Base-by-base conservation (phyloP, 2,329 filamentous ascomycete genomes). In the Ciborinia camelliae region DNA sequence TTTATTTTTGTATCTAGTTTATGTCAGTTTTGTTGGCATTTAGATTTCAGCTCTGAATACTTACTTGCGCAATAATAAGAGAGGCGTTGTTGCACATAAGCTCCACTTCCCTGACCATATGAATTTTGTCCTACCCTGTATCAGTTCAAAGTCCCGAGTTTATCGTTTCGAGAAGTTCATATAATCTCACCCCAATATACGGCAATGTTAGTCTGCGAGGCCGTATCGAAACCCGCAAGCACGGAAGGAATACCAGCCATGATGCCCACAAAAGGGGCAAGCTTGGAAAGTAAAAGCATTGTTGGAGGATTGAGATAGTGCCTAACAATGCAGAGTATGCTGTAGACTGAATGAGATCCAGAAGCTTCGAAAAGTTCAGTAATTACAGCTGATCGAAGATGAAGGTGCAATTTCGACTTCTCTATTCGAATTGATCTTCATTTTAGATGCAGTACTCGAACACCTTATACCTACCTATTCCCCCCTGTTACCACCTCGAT, bases 111-210 rank as follows among this genome's bases (percentile, higher is more conserved):
- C 65, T 80, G 77, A 12, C 78, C 77, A 68, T 78, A 81, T 0
- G 86, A 90, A 73, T 90, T 90, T 72, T 90, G 87, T 5, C 82
- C 73, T 77, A 63, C 41, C 62, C 61, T 79, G 41, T 57, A 45
- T 72, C 14, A 68, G 35, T 23, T 20, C 18, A 15, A 43, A 9
- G 30, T 39, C n/a, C 52, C 45, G 63, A 62, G 18, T 51, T 18
- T 3, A 50, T 30, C 3, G n/a, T 14, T 39, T 18, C 12, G 23
- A n/a, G 26, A 37, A 4, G 35, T 39, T 15, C 15, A 55, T 5
- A 15, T 15, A 32, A 10, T 37, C 75, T 71, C 75, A 78, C 86
- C 88, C 87, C 87, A 90, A 74, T 90, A 90, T 1, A 89, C 79
- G 32, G 83, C 86, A 62, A 90, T 73, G 70, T 89, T 90, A 58